Conservation (phyloP, 805 yeast genomes). For the Wickerhamiella galacta region DNA sequence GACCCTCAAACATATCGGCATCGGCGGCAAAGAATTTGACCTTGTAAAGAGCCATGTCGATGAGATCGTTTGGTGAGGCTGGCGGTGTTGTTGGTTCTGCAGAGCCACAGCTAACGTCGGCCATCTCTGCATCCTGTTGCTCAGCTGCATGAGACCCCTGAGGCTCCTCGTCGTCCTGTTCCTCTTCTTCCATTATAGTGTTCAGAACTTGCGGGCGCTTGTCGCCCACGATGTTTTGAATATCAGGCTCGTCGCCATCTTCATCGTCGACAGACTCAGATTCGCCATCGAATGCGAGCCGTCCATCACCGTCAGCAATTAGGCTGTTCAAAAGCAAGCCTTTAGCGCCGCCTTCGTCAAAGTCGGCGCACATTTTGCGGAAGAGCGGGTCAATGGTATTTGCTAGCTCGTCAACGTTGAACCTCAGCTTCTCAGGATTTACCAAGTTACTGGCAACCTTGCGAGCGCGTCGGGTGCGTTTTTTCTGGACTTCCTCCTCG, state of each 20-base stretch:
- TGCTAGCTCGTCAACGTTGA: slow-evolving; percentile 23
- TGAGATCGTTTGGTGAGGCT: not conserved
- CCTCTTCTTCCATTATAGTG: slow-evolving; percentile 8
- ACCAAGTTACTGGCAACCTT: slow-evolving; percentile 21
- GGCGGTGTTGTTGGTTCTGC: not conserved
- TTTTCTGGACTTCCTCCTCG: slow-evolving; percentile 8
- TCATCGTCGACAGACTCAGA: slow-evolving; percentile 18
- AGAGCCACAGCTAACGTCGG: too few relatives aligned
- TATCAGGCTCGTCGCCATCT: slow-evolving; percentile 10
- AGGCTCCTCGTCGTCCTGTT: slow-evolving; percentile 25
- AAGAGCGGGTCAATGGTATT: slow-evolving; percentile 27
- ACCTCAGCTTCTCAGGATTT: slow-evolving; percentile 17
- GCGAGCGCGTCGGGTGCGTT: slow-evolving; percentile 13
- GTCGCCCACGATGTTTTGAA: slow-evolving; percentile 5
- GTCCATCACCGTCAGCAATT: slow-evolving; percentile 33
- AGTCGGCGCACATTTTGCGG: slow-evolving; percentile 28
- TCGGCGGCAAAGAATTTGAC: too few relatives aligned
- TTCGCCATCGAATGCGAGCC: slow-evolving; percentile 53
- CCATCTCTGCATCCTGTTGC: too few relatives aligned
- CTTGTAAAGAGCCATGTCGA: slow-evolving; percentile 19
- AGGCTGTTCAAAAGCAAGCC: slow-evolving; percentile 33
- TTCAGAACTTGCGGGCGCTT: slow-evolving; percentile 1
- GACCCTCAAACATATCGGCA: not conserved
- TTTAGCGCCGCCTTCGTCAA: slow-evolving; percentile 29
- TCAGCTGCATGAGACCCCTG: slow-evolving; percentile 22